Evolutionary conservation across 345 rosid species (phyloP), one percentile per base, ranked within the genome.

Genomic region (Citrus reticulata): DNA sequence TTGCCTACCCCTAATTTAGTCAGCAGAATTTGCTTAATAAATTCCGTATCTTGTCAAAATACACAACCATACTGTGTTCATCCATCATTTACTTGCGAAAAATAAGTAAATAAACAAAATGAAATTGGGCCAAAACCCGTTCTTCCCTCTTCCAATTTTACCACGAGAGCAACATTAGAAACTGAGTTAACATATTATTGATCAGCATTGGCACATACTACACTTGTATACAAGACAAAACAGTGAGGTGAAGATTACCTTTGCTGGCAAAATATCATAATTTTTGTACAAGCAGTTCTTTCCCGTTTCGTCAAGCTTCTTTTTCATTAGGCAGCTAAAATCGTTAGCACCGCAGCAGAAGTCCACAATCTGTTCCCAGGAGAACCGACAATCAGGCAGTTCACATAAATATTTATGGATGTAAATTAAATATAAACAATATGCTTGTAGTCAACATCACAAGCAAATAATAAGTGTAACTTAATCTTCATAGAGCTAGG

Each of bases 261-360:
- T 94, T 7, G 98, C 82, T 74, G 80, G 95, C 65, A 96, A 37
- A 68, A 89, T 35, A 73, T 96, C 99, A 83, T 86, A 94, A 76
- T 96, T 96, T 86, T 87, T 92, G 82, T 81, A 92, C 1, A 76
- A 93, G 85, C 99, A 96, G 55, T 84, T 92, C 90, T 92, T 96
- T 80, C 97, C 93, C 0, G 81, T 89, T 83, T 90, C 97, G 74
- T 93, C 91, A 79, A 96, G 95, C 90, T 92, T 96, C 77, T 46
- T 72, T 78, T 90, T 93, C 98, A 91, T 86, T 62, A 92, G 77
- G 77, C 88, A 81, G 79, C 99, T 96, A 74, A 96, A 96, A 82
- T 96, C 97, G 85, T 96, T 96, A 72, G 98, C 91, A 71, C 99
- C 99, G 79, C 98, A 96, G 74, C 98, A 96, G 84, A 92, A 92